Evolutionary conservation across 441 rosid genomes (phyloP).

Genomic region (Pelargonium exstipulatum): DNA sequence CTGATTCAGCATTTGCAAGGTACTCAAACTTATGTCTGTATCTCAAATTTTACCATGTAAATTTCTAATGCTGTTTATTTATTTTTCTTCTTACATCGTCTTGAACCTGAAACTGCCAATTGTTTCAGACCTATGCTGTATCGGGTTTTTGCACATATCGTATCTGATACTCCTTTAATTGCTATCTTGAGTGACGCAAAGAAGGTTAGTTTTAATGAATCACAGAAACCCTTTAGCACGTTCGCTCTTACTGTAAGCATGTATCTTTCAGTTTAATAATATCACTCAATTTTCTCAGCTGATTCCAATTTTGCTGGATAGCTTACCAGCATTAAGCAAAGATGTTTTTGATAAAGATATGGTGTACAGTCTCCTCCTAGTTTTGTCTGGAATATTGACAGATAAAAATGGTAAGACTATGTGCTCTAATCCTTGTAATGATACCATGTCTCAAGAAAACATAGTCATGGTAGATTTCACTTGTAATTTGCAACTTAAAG

Average conservation of each 20-base stretch:
- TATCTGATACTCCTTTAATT: constrained; percentile 56
- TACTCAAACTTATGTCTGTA: constrained; percentile 9
- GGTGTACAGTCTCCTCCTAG: constrained; percentile 58
- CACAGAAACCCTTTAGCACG: not conserved
- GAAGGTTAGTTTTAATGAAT: constrained; percentile 4
- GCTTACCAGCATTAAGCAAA: constrained; percentile 43
- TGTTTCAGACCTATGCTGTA: constrained; percentile 56
- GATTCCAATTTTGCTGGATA: constrained; percentile 60
- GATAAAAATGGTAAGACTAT: constrained; percentile 46
- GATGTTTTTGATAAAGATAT: constrained; percentile 51
- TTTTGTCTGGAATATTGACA: constrained; percentile 69
- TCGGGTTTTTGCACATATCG: constrained; percentile 62
- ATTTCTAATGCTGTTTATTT: not conserved
- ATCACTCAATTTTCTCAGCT: not conserved
- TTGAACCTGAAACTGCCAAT: constrained; percentile 14
- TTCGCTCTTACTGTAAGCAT: not conserved
- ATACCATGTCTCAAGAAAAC: not conserved
- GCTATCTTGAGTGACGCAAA: constrained; percentile 39
- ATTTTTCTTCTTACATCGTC: not conserved
- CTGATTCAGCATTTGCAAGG: constrained; percentile 47
- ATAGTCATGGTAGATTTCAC: no score
- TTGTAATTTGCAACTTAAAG: not conserved
- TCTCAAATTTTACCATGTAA: not conserved
- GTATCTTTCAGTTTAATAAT: not conserved
- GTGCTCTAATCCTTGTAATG: not conserved